A percentile compares a stretch with the other conserved stretches of the same genome.
Evolutionary conservation across 768 basidiomycete genomes (phyloP).

Genomic region (Trametopsis cervina): DNA sequence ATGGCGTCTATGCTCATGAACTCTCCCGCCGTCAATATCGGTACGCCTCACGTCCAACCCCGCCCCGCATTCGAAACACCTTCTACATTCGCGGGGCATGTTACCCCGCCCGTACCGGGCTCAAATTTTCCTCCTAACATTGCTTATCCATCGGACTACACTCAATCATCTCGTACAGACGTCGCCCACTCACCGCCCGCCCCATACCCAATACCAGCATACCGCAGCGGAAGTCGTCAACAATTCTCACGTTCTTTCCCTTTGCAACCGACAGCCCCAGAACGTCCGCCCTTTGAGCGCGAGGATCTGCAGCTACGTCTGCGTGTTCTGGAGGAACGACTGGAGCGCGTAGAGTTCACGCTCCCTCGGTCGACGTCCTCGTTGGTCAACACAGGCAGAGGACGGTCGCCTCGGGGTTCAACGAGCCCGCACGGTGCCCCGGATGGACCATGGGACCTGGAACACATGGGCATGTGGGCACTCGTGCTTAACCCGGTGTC

Average conservation of each 20-base stretch:
- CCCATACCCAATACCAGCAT: constrained; percentile 11
- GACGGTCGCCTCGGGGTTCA: constrained; percentile 13
- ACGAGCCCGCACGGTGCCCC: constrained; percentile 10
- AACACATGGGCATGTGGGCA: constrained; percentile 83
- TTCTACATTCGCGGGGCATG: constrained; percentile 59
- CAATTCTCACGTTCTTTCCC: constrained; percentile 1
- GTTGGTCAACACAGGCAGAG: constrained; percentile 25
- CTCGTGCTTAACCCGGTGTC: constrained; percentile 58
- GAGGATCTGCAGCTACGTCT: constrained; percentile 53
- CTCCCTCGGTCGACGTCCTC: constrained; percentile 24
- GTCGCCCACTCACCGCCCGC: background rate
- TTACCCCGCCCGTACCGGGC: constrained; percentile 31
- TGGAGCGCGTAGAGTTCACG: constrained; percentile 44
- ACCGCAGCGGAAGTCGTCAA: constrained; percentile 16
- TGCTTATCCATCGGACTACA: constrained; percentile 12
- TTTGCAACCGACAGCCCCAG: background rate
- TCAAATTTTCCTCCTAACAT: constrained; percentile 27
- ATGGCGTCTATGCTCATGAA: constrained; percentile 55
- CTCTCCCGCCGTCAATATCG: constrained; percentile 27
- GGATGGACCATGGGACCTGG: constrained; percentile 26
- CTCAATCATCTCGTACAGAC: constrained; percentile 14
- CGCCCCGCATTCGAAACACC: constrained; percentile 62
- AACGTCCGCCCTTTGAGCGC: constrained; percentile 41
- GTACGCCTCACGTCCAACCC: constrained; percentile 63
- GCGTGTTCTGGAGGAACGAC: constrained; percentile 73